Evolutionary conservation across 768 basidiomycete genomes (phyloP).

Genomic region (Bullera alba): DNA sequence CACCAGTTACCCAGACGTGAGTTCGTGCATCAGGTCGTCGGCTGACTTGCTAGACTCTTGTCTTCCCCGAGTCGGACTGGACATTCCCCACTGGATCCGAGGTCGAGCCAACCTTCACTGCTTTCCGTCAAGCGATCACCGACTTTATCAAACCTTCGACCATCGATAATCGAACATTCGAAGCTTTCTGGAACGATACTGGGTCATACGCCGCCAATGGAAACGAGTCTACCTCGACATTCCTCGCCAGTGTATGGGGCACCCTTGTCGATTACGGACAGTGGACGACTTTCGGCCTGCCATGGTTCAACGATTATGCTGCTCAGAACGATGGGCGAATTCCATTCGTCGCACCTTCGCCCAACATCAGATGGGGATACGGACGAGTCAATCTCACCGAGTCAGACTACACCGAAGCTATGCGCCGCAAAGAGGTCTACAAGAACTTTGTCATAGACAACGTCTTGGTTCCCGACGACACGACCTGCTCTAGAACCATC

Average conservation of each 20-base stretch:
- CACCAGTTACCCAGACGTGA: slow-evolving; percentile 22
- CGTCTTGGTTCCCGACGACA: slow-evolving; percentile 15
- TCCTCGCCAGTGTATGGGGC: slow-evolving; percentile 10
- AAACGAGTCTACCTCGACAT: slow-evolving; percentile 8
- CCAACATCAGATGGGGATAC: slow-evolving; percentile 23
- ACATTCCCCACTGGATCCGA: slow-evolving; percentile 18
- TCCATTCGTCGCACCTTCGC: slow-evolving; percentile 27
- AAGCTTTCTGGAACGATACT: slow-evolving; percentile 25
- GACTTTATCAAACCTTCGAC: slow-evolving; percentile 15
- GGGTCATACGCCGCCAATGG: slow-evolving; percentile 12
- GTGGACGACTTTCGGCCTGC: slow-evolving; percentile 20
- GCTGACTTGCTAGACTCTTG: slow-evolving; percentile 9
- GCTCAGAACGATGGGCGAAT: slow-evolving; percentile 22
- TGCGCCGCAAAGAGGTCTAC: slow-evolving; percentile 22
- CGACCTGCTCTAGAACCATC: slow-evolving; percentile 27
- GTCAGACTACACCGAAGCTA: slow-evolving; percentile 14
- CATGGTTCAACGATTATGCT: slow-evolving; percentile 31
- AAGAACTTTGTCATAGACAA: slow-evolving; percentile 19
- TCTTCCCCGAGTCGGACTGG: slow-evolving; percentile 22
- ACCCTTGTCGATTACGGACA: slow-evolving; percentile 21
- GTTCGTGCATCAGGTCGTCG: no score
- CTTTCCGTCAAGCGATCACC: slow-evolving; percentile 20
- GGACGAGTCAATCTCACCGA: slow-evolving; percentile 13
- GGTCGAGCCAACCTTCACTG: slow-evolving; percentile 15
- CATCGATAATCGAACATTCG: slow-evolving; percentile 16